Conservation (phyloP, 1,139 yeast genomes). For the Saccharomyces hybrid region DNA sequence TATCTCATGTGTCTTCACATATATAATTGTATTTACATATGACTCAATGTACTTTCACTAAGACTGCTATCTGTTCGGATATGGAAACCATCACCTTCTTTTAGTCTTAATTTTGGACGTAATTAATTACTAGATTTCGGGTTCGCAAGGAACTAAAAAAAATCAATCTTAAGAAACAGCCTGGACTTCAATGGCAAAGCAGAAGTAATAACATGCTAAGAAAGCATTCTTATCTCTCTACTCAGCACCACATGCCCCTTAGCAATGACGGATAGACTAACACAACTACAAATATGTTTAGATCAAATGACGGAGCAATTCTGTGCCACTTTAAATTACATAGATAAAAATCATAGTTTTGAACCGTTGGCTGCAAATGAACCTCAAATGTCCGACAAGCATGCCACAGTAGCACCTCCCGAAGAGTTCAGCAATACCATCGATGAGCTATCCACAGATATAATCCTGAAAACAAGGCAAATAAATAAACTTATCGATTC, state of each 20-base stretch:
- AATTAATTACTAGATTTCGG: not conserved
- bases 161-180: not conserved
- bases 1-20: not conserved
- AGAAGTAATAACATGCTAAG: not conserved
- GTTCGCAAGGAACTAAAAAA: not conserved
- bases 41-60: too few relatives aligned
- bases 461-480: constrained; percentile 79
- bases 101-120: not conserved
- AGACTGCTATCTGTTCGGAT: too few relatives aligned
- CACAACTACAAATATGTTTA: constrained; percentile 85
- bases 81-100: too few relatives aligned
- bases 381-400: constrained; percentile 46
- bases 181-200: not conserved
- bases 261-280: constrained; percentile 62
- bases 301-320: constrained; percentile 91
- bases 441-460: constrained; percentile 72
- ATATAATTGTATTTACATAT: not conserved
- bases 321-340: constrained; percentile 81
- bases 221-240: not conserved
- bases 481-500: constrained; percentile 79
- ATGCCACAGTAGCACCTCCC: constrained; percentile 35
- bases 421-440: constrained; percentile 52
- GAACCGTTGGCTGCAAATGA: constrained; percentile 41
- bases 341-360: constrained; percentile 64
- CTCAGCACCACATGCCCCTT: not conserved